A percentile compares a stretch with the other conserved stretches of the same genome.
phyloP scores from a whole-genome alignment of 2,329 filamentous ascomycete genomes.

The Domatiomyces globalis region DNA sequence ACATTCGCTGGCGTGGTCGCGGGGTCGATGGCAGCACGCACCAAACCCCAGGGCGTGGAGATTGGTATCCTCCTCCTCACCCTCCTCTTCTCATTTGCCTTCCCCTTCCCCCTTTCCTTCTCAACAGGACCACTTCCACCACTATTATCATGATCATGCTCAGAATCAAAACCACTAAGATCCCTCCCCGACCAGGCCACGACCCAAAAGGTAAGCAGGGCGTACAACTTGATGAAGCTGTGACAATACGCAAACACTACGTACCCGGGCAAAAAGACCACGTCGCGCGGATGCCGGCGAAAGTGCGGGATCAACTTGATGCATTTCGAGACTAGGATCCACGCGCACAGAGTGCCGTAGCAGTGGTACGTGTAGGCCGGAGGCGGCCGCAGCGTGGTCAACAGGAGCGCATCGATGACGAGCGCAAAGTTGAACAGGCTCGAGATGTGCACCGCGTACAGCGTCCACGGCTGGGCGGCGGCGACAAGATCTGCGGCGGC shows the following conservation, averaged over 20 bases:
- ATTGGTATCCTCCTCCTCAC: neutral
- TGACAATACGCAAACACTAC: slow-evolving; percentile 45
- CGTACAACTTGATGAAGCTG: slow-evolving; percentile 43
- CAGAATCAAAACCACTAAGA: slow-evolving; percentile 15
- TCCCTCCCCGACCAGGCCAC: slow-evolving; percentile 31
- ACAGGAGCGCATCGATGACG: neutral
- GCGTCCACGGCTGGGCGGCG: slow-evolving; percentile 32
- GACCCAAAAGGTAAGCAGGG: slow-evolving; percentile 39
- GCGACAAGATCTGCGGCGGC: slow-evolving; percentile 25
- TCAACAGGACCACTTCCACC: no score
- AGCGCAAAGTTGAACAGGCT: slow-evolving; percentile 38
- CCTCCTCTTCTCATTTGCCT: neutral
- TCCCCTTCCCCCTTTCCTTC: no score
- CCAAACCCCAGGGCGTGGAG: no score
- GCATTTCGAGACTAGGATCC: slow-evolving; percentile 42
- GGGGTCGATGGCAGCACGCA: neutral
- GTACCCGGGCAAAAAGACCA: slow-evolving; percentile 36
- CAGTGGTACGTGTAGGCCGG: slow-evolving; percentile 17
- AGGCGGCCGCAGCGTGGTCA: slow-evolving; percentile 21
- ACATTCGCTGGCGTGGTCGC: neutral
- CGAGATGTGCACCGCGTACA: slow-evolving; percentile 43
- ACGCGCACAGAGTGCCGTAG: slow-evolving; percentile 23
- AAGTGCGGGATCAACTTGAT: slow-evolving; percentile 45
- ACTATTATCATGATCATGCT: neutral
- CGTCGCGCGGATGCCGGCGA: slow-evolving; percentile 36